Evolutionary conservation across 2,329 filamentous ascomycete genomes (phyloP).

Genomic region (Neofusicoccum laricinum): DNA sequence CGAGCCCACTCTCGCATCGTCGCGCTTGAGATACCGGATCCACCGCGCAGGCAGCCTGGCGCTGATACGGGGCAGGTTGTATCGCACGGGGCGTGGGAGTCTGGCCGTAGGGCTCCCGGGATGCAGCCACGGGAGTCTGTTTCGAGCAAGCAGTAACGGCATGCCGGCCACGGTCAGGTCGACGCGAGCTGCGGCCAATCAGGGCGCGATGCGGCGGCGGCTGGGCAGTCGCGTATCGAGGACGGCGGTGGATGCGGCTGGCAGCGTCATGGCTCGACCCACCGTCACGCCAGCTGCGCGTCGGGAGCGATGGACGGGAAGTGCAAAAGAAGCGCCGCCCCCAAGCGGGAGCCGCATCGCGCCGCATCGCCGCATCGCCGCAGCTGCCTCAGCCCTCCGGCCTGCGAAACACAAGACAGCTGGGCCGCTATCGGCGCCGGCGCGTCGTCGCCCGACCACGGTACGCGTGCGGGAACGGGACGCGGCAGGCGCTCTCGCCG

Average conservation of each 20-base stretch:
- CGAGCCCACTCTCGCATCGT: too few relatives aligned
- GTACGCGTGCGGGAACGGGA: neutral
- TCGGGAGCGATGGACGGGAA: slow-evolving; percentile 16
- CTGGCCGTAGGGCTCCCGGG: neutral
- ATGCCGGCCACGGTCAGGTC: neutral
- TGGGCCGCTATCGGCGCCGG: slow-evolving; percentile 3
- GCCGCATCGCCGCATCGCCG: neutral
- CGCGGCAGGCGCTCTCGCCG: neutral
- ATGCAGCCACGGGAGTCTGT: neutral
- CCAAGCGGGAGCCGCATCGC: neutral
- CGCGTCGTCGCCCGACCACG: neutral
- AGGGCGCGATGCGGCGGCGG: neutral
- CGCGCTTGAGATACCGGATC: neutral
- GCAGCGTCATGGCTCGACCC: slow-evolving; percentile 12
- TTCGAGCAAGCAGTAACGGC: neutral
- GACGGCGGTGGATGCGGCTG: neutral
- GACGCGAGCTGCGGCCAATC: neutral
- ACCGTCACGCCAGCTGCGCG: slow-evolving; percentile 14
- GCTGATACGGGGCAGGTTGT: slow-evolving; percentile 2
- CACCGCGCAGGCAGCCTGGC: neutral
- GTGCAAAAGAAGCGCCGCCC: neutral
- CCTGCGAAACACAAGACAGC: neutral
- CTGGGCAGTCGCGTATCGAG: neutral
- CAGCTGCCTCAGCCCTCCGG: too few relatives aligned
- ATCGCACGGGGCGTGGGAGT: neutral